Evolutionary conservation across 345 rosid species (phyloP), one percentile per base, ranked within the genome.

Genomic region (Syzygium oleosum): DNA sequence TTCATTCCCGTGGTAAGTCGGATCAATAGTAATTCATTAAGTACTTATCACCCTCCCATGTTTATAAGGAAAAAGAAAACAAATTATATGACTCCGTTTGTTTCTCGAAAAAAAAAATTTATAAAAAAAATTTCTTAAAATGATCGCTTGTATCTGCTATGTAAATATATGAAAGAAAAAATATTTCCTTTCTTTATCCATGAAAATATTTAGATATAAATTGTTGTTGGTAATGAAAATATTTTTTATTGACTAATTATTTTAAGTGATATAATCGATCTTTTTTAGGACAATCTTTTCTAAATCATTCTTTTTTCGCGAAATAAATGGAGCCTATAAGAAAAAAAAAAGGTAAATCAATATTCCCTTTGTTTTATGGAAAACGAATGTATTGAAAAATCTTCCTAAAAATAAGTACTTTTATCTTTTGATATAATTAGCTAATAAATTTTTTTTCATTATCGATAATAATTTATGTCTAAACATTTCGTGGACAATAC

Each of bases 341-440:
- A 10, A 16, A 31, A 17, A 68, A 2, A 68, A 15, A 14, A 4
- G 5, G 3, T 16, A 68, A 31, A 68, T 68, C 79, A 31, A 31
- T 23, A 34, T 31, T 68, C 5, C 5, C 0, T 16, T 68, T 68
- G 12, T 68, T 31, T 68, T 17, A 68, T 34, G 43, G 9, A 65
- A 31, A 68, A 31, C 0, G 0, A 34, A 34, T 9, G 9, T 9
- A 34, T 68, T 34, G 12, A 68, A 68, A 9, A 34, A 0, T 68
- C 4, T 34, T 31, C 5, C 3, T 31, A 17, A 68, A 65, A 65
- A 34, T 34, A 1, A 34, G 1, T 10, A 68, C 9, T 31, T 68
- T 1, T 0, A 68, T 34, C 2, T 0, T 17, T 16, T 21, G 0
- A 68, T 31, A 68, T 65, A 16, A 68, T 68, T 17, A 17, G 12